Conservation (phyloP, 164 flowering plant genomes). For the Taxillus chinensis region DNA sequence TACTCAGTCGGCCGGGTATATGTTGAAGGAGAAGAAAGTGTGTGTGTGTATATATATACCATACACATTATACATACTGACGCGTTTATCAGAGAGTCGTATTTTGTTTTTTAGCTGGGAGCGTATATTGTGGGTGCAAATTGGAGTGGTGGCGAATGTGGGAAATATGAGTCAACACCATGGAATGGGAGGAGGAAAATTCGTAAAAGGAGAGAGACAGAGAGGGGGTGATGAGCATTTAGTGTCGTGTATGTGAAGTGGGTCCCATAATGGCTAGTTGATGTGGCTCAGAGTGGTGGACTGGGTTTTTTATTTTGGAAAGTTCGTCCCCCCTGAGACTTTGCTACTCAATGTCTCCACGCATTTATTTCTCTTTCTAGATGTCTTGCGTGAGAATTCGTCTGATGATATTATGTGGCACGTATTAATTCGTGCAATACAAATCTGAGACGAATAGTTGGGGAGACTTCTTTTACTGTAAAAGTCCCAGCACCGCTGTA, state of each 20-base stretch:
- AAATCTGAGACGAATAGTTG: too few species aligned
- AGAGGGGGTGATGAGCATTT: conserved; percentile 1
- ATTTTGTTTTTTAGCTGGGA: not conserved
- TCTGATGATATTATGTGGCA: too few species aligned
- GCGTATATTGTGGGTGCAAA: not conserved
- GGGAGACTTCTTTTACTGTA: too few species aligned
- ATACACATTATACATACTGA: too few species aligned
- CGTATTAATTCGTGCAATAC: too few species aligned
- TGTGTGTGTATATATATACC: not conserved
- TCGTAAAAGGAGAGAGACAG: conserved; percentile 26
- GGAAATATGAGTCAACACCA: conserved; percentile 31
- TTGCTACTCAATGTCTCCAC: conserved; percentile 16
- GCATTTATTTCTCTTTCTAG: too few species aligned
- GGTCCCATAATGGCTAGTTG: conserved; percentile 48
- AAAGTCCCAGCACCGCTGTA: too few species aligned
- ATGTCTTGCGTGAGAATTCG: too few species aligned
- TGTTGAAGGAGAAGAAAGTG: not conserved
- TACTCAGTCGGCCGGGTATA: too few species aligned
- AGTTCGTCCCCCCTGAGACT: conserved; percentile 69
- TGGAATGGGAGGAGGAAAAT: conserved; percentile 39
- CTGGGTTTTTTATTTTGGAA: conserved; percentile 19
- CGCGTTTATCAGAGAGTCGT: too few species aligned
- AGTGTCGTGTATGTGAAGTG: conserved; percentile 23
- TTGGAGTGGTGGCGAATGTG: conserved; percentile 8
- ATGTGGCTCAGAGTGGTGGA: conserved; percentile 65